Conservation (phyloP, 225 moss, liverwort and hornwort genomes). For the Marchantia polymorpha region DNA sequence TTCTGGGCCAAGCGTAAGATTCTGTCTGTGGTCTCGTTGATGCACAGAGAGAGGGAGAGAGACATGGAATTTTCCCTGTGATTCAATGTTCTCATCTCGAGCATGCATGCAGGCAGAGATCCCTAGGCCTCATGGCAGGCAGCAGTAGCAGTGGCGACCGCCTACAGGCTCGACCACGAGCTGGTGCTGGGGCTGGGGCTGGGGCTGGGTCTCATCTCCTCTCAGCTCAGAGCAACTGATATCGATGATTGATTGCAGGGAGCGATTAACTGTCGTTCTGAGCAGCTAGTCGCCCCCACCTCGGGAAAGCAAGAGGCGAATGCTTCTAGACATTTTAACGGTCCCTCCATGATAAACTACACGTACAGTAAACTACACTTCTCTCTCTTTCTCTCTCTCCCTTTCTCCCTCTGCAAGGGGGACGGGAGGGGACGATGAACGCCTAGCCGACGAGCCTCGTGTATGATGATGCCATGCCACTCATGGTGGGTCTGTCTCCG, state of each 20-base stretch:
- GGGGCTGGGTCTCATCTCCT: too few relatives aligned
- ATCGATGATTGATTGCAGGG: background rate
- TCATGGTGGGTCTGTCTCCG: background rate
- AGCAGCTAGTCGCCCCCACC: background rate
- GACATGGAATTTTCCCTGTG: background rate
- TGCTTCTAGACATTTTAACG: background rate
- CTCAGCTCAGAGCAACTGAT: background rate
- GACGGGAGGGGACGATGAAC: background rate
- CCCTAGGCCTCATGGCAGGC: background rate
- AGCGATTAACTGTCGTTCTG: background rate
- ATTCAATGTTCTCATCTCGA: background rate
- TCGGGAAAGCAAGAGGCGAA: background rate
- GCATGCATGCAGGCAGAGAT: too few relatives aligned
- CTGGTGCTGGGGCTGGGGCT: too few relatives aligned
- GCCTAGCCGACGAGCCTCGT: background rate
- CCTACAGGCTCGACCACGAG: background rate
- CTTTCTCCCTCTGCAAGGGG: too few relatives aligned
- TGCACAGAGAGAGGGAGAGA: background rate
- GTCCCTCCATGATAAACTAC: background rate
- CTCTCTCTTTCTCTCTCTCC: too few relatives aligned
- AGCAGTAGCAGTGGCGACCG: background rate
- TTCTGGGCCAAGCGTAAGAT: background rate
- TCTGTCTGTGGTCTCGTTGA: background rate
- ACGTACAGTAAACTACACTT: background rate
- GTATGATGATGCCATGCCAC: background rate